Evolutionary conservation across 2,329 filamentous ascomycete genomes (phyloP).

Genomic region (Tolypocladium guangdongense): DNA sequence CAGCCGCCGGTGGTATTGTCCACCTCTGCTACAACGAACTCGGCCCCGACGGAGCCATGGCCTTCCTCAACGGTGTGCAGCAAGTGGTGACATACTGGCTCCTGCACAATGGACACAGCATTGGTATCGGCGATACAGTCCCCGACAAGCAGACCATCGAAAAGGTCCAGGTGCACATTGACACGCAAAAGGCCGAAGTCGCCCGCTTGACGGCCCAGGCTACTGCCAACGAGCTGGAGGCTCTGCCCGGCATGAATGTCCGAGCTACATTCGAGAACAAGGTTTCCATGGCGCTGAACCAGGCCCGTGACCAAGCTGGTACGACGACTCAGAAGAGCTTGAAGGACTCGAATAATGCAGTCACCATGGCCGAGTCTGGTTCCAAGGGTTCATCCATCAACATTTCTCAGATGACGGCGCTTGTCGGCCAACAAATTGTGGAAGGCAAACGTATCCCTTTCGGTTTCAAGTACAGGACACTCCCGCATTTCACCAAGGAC

Average conservation of each 20-base stretch:
- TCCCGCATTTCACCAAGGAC: conserved; percentile 98
- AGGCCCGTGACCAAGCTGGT: conserved; percentile 92
- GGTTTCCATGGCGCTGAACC: conserved; percentile 88
- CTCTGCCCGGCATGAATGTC: conserved; percentile 96
- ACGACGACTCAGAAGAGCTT: conserved; percentile 82
- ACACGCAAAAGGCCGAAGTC: conserved; percentile 72
- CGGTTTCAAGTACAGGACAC: conserved; percentile 94
- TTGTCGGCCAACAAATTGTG: conserved; percentile 95
- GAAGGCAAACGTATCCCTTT: conserved; percentile 99
- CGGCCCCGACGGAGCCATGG: conserved; percentile 74
- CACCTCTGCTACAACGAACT: conserved; percentile 96
- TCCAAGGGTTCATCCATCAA: conserved; percentile 99
- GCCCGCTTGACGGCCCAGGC: conserved; percentile 64
- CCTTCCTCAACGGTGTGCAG: conserved; percentile 92
- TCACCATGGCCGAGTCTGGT: conserved; percentile 90
- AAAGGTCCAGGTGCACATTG: conserved; percentile 73
- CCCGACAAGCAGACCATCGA: conserved; percentile 77
- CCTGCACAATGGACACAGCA: conserved; percentile 90
- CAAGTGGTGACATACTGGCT: conserved; percentile 96
- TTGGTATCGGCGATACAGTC: conserved; percentile 96
- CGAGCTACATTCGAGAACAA: conserved; percentile 97
- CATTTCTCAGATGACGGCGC: conserved; percentile 97
- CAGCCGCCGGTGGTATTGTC: conserved; percentile 79
- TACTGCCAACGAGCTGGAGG: conserved; percentile 77
- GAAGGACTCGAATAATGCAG: conserved; percentile 93